These are phyloP conservation scores for Cinnamomum chago DNA, from an alignment of 164 flowering plant species.

Conservation along the genomic window DNA sequence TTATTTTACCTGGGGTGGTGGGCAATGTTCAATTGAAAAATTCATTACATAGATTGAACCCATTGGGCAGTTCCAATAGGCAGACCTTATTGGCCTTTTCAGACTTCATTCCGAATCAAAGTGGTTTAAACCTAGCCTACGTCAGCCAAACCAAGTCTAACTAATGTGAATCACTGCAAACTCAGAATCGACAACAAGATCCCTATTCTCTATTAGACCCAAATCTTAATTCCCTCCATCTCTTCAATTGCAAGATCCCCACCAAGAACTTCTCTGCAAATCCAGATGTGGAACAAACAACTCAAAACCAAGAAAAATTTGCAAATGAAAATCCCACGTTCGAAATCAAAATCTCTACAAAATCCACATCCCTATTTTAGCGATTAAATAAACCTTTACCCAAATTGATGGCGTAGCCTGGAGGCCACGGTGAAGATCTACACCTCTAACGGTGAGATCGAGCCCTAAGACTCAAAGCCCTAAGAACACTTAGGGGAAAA, in stretches of 20 bases:
- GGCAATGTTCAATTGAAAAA: no score
- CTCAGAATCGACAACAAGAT: constrained; percentile 14
- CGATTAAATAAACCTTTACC: not conserved
- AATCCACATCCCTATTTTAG: not conserved
- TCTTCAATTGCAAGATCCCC: not conserved
- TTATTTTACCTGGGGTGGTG: no score
- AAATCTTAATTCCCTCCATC: constrained; percentile 3
- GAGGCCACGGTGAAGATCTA: no score
- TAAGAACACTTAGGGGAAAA: no score
- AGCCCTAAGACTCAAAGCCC: no score
- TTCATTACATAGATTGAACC: no score
- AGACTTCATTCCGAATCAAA: no score
- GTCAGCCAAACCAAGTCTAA: no score
- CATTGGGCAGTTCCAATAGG: no score
- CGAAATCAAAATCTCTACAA: constrained; percentile 7
- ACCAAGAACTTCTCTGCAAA: not conserved
- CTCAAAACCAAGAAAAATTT: constrained; percentile 8
- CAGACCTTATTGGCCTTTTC: no score
- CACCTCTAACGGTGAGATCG: no score
- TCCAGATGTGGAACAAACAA: constrained; percentile 7
- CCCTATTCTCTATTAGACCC: constrained; percentile 15
- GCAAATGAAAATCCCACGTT: not conserved
- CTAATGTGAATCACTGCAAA: not conserved
- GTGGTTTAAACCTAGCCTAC: no score
- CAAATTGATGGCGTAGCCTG: not conserved